Conservation (phyloP, 257 asterid genomes). For the Solanum acaule region DNA sequence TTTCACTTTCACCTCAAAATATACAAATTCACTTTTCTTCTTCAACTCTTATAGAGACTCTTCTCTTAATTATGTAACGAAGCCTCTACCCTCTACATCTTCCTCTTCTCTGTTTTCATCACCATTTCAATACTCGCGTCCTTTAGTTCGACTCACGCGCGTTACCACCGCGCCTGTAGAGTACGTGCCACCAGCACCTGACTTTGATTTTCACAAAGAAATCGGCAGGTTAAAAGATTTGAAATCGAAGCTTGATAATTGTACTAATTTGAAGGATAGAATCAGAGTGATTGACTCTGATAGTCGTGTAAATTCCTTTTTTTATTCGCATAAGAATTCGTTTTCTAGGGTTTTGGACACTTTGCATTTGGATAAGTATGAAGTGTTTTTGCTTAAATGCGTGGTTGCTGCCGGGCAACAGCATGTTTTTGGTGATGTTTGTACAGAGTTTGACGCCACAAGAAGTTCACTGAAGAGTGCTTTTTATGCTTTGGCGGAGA, state of each 20-base stretch:
- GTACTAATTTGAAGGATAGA: constrained; percentile 39
- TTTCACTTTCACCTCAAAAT: not conserved
- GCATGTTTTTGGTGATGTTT: constrained; percentile 51
- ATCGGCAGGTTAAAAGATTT: constrained; percentile 51
- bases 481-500: constrained; percentile 65
- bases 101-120: constrained; percentile 19
- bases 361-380: constrained; percentile 44
- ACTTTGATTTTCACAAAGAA: constrained; percentile 48
- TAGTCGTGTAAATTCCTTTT: constrained; percentile 49
- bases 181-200: constrained; percentile 65
- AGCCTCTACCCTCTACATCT: constrained; percentile 20
- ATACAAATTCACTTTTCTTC: constrained; percentile 6
- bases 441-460: constrained; percentile 18
- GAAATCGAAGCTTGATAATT: constrained; percentile 22
- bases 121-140: constrained; percentile 8
- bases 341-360: constrained; percentile 31
- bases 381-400: constrained; percentile 68
- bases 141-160: constrained; percentile 20
- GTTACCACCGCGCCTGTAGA: constrained; percentile 80
- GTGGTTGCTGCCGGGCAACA: constrained; percentile 82
- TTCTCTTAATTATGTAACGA: constrained; percentile 7
- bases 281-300: constrained; percentile 41
- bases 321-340: constrained; percentile 20
- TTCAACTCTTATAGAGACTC: constrained; percentile 22
- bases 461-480: constrained; percentile 58